A percentile compares a stretch with the other conserved stretches of the same genome.
These are phyloP conservation scores for Angomonas ambiguus DNA, from an alignment of 208 protist species.

Conservation along the genomic window DNA sequence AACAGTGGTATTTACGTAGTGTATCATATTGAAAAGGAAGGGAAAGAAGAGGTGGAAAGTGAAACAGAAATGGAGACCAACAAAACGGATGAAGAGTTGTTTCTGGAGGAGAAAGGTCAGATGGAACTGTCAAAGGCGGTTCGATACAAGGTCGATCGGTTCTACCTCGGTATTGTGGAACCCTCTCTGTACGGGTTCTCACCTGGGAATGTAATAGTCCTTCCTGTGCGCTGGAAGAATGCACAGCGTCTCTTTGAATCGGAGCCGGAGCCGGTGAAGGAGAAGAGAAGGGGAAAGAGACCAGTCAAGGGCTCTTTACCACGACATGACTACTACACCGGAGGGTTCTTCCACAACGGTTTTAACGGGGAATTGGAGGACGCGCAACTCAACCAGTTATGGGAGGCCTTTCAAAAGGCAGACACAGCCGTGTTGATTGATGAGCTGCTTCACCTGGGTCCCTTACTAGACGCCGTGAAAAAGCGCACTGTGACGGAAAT, in stretches of 20 bases:
- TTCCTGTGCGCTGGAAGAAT: background rate
- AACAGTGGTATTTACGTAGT: constrained; percentile 23
- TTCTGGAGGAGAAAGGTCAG: constrained; percentile 1
- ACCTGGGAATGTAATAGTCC: background rate
- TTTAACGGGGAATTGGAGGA: constrained; percentile 52
- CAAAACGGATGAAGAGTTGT: background rate
- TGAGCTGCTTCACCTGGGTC: constrained; percentile 16
- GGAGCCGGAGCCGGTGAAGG: background rate
- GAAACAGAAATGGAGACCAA: too few relatives aligned
- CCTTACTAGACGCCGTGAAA: constrained; percentile 16
- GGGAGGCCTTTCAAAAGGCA: constrained; percentile 43
- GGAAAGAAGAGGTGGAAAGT: background rate
- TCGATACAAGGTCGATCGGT: constrained; percentile 15
- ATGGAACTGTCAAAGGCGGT: background rate
- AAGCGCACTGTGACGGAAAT: constrained; percentile 41
- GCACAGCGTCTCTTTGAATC: background rate
- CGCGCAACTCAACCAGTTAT: constrained; percentile 61
- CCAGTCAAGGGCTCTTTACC: background rate
- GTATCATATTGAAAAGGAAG: constrained; percentile 12
- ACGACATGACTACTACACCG: constrained; percentile 6
- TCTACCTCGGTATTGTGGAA: constrained; percentile 19
- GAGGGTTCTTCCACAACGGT: constrained; percentile 18
- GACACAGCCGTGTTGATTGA: constrained; percentile 36
- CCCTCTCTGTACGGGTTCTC: background rate
- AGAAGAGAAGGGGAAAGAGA: background rate